These are phyloP conservation scores for Volutella citrinella DNA, from an alignment of 2,329 filamentous ascomycete genomes.

Conservation along the genomic window DNA sequence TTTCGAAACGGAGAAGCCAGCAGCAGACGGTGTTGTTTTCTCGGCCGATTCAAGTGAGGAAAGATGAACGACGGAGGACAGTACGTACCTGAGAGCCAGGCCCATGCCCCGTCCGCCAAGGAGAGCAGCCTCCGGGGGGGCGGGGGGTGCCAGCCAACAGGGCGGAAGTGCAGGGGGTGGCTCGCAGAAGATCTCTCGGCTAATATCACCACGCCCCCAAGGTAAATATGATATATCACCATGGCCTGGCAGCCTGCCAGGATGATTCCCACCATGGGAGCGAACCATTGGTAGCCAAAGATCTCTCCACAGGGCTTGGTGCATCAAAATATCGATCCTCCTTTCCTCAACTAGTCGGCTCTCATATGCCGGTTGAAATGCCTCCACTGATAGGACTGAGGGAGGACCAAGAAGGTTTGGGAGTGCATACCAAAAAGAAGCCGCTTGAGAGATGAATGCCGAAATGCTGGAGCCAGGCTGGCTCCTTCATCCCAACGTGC, in stretches of 20 bases:
- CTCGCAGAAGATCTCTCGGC: conserved; percentile 12
- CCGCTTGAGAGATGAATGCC: background rate
- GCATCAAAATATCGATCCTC: conserved; percentile 23
- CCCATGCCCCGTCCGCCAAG: conserved; percentile 6
- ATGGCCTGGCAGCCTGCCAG: conserved; percentile 11
- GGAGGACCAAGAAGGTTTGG: background rate
- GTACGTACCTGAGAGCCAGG: conserved; percentile 7
- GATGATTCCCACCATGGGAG: conserved; percentile 14
- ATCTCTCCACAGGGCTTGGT: conserved; percentile 17
- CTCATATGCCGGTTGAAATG: conserved; percentile 3
- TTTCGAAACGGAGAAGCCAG: conserved; percentile 18
- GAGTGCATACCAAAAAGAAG: background rate
- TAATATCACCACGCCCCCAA: conserved; percentile 16
- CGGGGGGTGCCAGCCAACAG: background rate
- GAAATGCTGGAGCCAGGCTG: too few relatives aligned
- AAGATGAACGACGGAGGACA: conserved; percentile 18
- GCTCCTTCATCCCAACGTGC: conserved; percentile 4
- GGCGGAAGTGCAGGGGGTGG: conserved; percentile 6
- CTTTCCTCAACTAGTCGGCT: conserved; percentile 1
- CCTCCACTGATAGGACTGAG: background rate
- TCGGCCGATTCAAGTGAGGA: conserved; percentile 21
- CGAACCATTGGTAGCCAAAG: conserved; percentile 18
- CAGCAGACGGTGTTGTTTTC: conserved; percentile 27
- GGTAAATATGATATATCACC: conserved; percentile 22
- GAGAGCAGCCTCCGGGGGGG: background rate